Evolutionary conservation across 352 stramenopile species (phyloP).

Genomic region (Phytopythium boreale): DNA sequence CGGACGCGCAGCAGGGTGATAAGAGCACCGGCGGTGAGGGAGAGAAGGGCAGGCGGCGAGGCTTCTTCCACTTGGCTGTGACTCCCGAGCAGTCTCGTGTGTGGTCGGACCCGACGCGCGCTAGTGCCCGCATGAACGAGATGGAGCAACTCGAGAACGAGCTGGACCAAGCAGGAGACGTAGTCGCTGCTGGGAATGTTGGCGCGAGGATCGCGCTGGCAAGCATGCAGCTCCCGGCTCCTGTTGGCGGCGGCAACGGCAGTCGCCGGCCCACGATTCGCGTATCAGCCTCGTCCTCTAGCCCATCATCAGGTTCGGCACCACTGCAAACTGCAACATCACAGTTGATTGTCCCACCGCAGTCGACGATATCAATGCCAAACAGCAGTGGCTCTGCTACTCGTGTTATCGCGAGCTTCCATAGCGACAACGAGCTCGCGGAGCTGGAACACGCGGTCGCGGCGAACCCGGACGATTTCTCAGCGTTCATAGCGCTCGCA

Average conservation of each 20-base stretch:
- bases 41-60: not conserved
- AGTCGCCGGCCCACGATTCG: not conserved
- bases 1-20: slow-evolving; percentile 1
- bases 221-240: not conserved
- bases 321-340: not conserved
- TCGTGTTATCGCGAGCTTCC: not conserved
- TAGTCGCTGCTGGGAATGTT: not conserved
- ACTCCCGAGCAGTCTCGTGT: slow-evolving; percentile 12
- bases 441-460: not conserved
- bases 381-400: not conserved
- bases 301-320: not conserved
- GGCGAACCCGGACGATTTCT: not conserved
- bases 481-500: not conserved
- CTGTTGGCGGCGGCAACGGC: not conserved
- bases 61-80: slow-evolving; percentile 43
- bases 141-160: not conserved
- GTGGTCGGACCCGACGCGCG: not conserved
- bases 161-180: not conserved
- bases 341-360: not conserved
- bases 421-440: not conserved
- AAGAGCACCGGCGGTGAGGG: not conserved
- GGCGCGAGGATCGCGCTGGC: not conserved
- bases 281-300: not conserved
- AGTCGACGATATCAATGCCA: not conserved
- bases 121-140: not conserved